phyloP scores from a whole-genome alignment of 176 grass and related monocot species.

The Typha latifolia region DNA sequence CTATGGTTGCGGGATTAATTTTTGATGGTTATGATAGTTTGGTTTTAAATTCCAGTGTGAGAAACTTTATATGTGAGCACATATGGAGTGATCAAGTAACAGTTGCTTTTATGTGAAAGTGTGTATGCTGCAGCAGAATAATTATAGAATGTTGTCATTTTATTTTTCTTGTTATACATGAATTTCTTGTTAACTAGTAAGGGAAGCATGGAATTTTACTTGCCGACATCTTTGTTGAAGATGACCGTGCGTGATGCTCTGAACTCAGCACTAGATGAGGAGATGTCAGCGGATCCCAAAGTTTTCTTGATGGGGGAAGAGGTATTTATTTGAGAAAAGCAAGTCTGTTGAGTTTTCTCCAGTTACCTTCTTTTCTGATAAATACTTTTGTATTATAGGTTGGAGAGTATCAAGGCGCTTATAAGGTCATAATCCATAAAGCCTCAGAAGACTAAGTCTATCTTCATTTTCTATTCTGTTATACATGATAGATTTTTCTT shows the following conservation, averaged over 20 bases:
- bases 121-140: too few relatives aligned
- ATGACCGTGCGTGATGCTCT: constrained; percentile 86
- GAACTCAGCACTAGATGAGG: constrained; percentile 92
- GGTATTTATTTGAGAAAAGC: constrained; percentile 26
- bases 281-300: constrained; percentile 93
- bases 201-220: neutral
- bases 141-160: too few relatives aligned
- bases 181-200: too few relatives aligned
- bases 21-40: neutral
- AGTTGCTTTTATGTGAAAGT: too few relatives aligned
- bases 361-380: constrained; percentile 9
- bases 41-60: neutral
- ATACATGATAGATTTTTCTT: neutral
- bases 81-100: too few relatives aligned
- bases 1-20: neutral
- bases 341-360: neutral
- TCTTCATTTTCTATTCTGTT: constrained; percentile 3
- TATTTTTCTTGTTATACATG: too few relatives aligned
- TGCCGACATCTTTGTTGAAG: constrained; percentile 33
- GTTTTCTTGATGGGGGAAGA: constrained; percentile 99
- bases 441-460: neutral
- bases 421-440: constrained; percentile 75
- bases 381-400: constrained; percentile 41
- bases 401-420: constrained; percentile 97
- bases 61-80: too few relatives aligned